These are phyloP conservation scores for Arthrinium phaeospermum DNA, from an alignment of 2,329 filamentous ascomycete genomes.

Conservation along the genomic window DNA sequence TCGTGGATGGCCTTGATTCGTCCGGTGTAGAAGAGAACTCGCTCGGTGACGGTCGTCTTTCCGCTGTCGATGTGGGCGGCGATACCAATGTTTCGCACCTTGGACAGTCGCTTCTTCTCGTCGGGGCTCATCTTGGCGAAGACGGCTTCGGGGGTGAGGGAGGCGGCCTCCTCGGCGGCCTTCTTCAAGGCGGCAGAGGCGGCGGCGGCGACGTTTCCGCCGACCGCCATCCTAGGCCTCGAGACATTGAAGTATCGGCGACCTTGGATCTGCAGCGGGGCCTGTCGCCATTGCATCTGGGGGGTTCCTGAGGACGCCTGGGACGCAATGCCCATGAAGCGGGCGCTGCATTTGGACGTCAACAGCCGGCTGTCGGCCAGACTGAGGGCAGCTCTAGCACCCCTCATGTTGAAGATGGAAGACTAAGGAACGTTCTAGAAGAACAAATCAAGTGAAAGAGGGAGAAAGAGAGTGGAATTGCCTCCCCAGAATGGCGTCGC, in stretches of 20 bases:
- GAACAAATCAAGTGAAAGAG: constrained; percentile 26
- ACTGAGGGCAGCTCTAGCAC: constrained; percentile 44
- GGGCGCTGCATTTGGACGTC: constrained; percentile 39
- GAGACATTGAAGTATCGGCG: constrained; percentile 48
- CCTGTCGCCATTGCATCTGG: constrained; percentile 40
- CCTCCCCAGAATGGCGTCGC: constrained; percentile 11
- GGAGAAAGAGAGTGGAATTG: constrained; percentile 7
- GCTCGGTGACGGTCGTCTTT: constrained; percentile 95
- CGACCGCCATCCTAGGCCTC: constrained; percentile 39
- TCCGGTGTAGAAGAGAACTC: constrained; percentile 97
- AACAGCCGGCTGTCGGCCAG: constrained; percentile 44
- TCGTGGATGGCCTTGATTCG: constrained; percentile 97
- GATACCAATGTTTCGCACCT: constrained; percentile 96
- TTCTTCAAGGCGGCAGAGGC: constrained; percentile 50
- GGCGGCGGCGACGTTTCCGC: constrained; percentile 33
- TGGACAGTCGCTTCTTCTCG: constrained; percentile 78
- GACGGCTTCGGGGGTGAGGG: constrained; percentile 63
- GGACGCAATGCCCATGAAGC: constrained; percentile 41
- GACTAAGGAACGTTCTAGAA: constrained; percentile 25
- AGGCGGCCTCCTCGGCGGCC: constrained; percentile 60
- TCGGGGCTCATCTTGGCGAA: constrained; percentile 81
- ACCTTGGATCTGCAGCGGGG: constrained; percentile 39
- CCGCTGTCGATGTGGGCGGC: constrained; percentile 98
- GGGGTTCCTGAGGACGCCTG: constrained; percentile 32
- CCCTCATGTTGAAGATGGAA: constrained; percentile 43